These are phyloP conservation scores for Taphrina populina DNA, from an alignment of 1,139 yeast species.

Conservation along the genomic window DNA sequence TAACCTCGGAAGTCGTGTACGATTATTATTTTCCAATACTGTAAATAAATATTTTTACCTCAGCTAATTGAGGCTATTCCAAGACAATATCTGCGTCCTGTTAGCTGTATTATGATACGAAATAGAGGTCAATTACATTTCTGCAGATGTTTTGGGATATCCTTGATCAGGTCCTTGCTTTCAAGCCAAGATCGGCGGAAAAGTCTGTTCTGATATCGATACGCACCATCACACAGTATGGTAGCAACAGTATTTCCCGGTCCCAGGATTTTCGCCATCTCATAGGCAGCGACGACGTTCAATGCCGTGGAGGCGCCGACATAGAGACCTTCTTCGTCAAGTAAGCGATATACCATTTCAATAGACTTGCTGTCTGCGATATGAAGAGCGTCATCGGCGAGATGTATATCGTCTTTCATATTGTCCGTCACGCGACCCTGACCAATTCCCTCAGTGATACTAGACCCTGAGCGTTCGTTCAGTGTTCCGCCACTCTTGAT, in stretches of 20 bases:
- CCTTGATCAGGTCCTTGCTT: slow-evolving; percentile 62
- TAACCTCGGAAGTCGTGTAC: neutral
- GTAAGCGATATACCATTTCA: slow-evolving; percentile 72
- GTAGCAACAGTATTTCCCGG: slow-evolving; percentile 82
- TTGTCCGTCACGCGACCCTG: slow-evolving; percentile 90
- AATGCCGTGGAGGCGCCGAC: slow-evolving; percentile 87
- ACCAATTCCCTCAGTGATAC: slow-evolving; percentile 94
- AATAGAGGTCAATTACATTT: slow-evolving; percentile 50
- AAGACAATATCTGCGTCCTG: slow-evolving; percentile 22
- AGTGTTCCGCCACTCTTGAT: slow-evolving; percentile 65
- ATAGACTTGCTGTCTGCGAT: slow-evolving; percentile 74
- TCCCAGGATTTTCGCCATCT: slow-evolving; percentile 72
- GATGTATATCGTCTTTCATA: slow-evolving; percentile 66
- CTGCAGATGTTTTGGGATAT: slow-evolving; percentile 66
- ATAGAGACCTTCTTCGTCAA: slow-evolving; percentile 86
- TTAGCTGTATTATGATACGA: neutral
- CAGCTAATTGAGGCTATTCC: slow-evolving; percentile 10
- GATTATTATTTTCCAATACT: neutral
- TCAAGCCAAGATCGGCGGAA: slow-evolving; percentile 77
- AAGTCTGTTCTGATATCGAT: slow-evolving; percentile 48
- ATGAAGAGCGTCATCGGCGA: slow-evolving; percentile 70
- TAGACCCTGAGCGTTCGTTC: slow-evolving; percentile 67
- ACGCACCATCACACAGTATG: slow-evolving; percentile 57
- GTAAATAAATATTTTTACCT: neutral
- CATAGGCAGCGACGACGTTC: slow-evolving; percentile 77